Conservation (phyloP, 164 flowering plant species). For the Euptelea pleiosperma region DNA sequence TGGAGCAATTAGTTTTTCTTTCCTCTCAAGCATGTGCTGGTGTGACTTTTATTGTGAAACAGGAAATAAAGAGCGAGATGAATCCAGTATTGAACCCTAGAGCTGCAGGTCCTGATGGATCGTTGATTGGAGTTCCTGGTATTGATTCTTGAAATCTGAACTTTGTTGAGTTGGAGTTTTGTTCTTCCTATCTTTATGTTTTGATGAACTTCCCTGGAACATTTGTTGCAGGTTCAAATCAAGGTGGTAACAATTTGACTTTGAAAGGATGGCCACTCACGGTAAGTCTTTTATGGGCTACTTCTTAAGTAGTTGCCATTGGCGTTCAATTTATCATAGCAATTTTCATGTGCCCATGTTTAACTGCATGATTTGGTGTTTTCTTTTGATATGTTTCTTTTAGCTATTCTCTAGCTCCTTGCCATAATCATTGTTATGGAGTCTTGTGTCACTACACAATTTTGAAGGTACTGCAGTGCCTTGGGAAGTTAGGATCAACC, state of each 20-base stretch:
- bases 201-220: not conserved
- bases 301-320: not conserved
- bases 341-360: not conserved
- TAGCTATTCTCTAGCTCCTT: too few relatives aligned
- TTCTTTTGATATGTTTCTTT: too few relatives aligned
- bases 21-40: not conserved
- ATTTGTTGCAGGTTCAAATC: constrained; percentile 73
- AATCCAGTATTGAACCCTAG: constrained; percentile 61
- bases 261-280: constrained; percentile 98
- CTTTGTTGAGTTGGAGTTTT: not conserved
- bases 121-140: constrained; percentile 77
- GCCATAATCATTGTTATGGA: too few relatives aligned
- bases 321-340: not conserved
- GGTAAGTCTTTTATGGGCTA: constrained; percentile 39
- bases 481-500: too few relatives aligned
- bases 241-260: constrained; percentile 84
- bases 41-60: constrained; percentile 21
- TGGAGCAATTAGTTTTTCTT: not conserved
- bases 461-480: too few relatives aligned
- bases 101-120: constrained; percentile 71
- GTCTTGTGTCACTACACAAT: too few relatives aligned
- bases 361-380: too few relatives aligned
- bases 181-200: not conserved
- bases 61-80: constrained; percentile 70
- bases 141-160: constrained; percentile 12